Evolutionary conservation across 257 asterid species (phyloP).

Genomic region (Solanum chiquidenum): DNA sequence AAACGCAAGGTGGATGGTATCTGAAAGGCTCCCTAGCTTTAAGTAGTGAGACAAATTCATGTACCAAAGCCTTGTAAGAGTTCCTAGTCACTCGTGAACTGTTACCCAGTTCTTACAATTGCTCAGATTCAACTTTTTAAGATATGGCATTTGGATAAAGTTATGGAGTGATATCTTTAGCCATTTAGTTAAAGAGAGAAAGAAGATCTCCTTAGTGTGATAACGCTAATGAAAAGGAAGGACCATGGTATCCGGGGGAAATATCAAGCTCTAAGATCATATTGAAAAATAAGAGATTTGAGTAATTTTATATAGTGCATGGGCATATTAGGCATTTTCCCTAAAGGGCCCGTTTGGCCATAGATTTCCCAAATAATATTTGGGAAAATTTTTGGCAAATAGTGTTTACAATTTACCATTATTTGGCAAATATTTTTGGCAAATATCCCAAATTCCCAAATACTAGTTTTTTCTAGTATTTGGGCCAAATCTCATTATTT

Average conservation of each 20-base stretch:
- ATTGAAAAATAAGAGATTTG: neutral
- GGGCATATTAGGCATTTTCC: neutral
- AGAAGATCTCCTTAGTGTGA: neutral
- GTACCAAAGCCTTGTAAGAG: neutral
- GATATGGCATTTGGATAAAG: neutral
- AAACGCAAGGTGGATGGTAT: neutral
- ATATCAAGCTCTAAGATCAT: neutral
- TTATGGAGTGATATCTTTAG: neutral
- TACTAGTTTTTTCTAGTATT: too few species aligned
- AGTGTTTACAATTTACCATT: too few species aligned
- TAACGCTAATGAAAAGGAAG: neutral
- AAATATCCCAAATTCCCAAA: too few species aligned
- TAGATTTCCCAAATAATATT: too few species aligned
- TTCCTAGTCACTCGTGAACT: neutral
- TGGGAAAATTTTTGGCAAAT: too few species aligned
- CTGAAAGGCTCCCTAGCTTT: neutral
- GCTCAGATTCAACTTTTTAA: neutral
- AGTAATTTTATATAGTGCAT: neutral
- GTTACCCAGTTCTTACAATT: neutral
- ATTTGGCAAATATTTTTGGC: too few species aligned
- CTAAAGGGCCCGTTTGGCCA: too few species aligned
- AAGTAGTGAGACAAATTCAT: neutral
- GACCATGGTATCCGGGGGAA: neutral
- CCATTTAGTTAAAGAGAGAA: neutral
- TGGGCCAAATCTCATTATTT: too few species aligned